Base-by-base conservation (phyloP, 768 basidiomycete genomes). In the Favolaschia claudopus region DNA sequence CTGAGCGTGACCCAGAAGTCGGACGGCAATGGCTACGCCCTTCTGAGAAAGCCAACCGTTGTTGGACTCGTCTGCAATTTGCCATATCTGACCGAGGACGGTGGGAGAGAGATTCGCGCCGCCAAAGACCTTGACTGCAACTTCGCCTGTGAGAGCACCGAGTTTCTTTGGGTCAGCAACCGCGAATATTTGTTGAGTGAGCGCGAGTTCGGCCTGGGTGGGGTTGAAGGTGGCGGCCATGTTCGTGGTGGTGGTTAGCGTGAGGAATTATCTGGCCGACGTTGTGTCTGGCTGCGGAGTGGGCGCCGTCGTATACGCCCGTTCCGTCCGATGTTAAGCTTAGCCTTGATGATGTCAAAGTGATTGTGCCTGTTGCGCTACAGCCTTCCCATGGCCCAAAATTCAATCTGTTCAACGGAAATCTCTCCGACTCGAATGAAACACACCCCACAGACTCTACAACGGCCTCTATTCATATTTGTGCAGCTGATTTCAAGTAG, bases 1-100 rank as follows among this genome's bases (percentile, higher is more conserved):
- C 80, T 99, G 97, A 3, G 95, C 92, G 82, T 92, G 92, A 5
- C 92, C 95, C 60, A 99, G 94, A 47, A 99, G 81, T 55, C 97
- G 83, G n/a, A 96, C 80, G 25, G 93, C 95, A 59, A 91, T 81
- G 17, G 93, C 88, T 66, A 95, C 92, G 39, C 92, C 92, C 70
- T 93, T 95, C 64, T 85, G 87, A 12, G 94, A 89, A 51, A 99
- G 84, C 77, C 89, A 95, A 2, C 97, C 97, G 60, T 92, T 92
- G 79, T 98, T 96, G 29, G 95, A 89, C 53, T 91, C 88, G 79
- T 99, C 97, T 46, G 95, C 89, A 57, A 99, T 77, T 58, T 80
- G 85, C 96, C 97, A 99, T 63, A 99, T 89, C 77, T 97, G 93
- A 40, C 96, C 93, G 61, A 99, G 87, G 32, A 84, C 82, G 17